Conservation (phyloP, 345 rosid genomes). For the Hibiscus trionum region DNA sequence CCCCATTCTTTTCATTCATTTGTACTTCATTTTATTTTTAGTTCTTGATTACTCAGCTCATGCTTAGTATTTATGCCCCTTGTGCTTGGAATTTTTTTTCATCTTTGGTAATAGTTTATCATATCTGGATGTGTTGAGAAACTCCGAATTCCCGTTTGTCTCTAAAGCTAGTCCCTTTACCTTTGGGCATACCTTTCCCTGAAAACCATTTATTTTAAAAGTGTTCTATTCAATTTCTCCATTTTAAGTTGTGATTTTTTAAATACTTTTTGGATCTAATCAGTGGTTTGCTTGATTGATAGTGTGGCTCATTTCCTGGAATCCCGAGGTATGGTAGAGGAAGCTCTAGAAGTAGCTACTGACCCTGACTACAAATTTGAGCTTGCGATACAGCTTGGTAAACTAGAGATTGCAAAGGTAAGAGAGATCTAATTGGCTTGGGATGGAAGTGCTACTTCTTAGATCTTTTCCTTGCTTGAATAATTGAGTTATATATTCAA, state of each 20-base stretch:
- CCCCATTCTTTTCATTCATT: constrained; percentile 1
- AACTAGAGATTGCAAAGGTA: constrained; percentile 90
- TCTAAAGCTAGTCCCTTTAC: neutral
- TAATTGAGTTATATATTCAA: neutral
- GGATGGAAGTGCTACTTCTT: neutral
- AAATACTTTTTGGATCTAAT: constrained; percentile 12
- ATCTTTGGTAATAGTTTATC: neutral
- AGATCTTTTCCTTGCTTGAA: constrained; percentile 4
- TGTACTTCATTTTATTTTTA: neutral
- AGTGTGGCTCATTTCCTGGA: constrained; percentile 99
- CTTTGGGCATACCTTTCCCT: constrained; percentile 2
- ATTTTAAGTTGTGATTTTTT: neutral
- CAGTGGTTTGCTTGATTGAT: constrained; percentile 20
- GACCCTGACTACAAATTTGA: constrained; percentile 97
- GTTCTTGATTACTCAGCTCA: neutral
- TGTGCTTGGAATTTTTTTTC: neutral
- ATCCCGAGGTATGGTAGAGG: constrained; percentile 94
- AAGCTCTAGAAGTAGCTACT: constrained; percentile 92
- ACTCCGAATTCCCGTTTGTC: neutral
- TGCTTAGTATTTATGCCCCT: neutral
- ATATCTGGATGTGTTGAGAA: neutral
- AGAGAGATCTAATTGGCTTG: constrained; percentile 9
- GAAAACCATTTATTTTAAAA: neutral
- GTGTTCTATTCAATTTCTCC: neutral
- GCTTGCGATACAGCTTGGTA: constrained; percentile 91